Percentiles rank a stretch among this genome's conserved stretches.
Evolutionary conservation across 331 rosid species (phyloP).

Genomic region (Prunus yedoensis): DNA sequence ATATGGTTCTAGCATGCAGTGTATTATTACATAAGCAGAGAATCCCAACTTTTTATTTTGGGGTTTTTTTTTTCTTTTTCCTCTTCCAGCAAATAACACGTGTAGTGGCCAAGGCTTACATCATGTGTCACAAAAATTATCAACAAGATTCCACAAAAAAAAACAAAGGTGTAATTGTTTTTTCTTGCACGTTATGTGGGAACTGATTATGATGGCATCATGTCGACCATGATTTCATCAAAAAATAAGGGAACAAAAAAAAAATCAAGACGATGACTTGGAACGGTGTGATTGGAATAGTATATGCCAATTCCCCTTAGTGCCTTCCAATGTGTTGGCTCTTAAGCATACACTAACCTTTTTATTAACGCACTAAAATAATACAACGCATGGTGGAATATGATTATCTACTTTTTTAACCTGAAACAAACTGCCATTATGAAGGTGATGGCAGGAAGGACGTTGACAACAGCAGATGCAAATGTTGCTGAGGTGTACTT

Average conservation of each 20-base stretch:
- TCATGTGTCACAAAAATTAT: not conserved
- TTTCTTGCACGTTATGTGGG: not conserved
- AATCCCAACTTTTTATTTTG: not conserved
- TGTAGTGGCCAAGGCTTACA: not conserved
- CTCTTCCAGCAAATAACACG: not conserved
- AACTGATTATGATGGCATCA: not conserved
- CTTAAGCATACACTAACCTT: conserved; percentile 6
- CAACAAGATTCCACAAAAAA: not conserved
- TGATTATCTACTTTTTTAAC: conserved; percentile 28
- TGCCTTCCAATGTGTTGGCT: conserved; percentile 20
- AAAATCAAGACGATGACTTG: not conserved
- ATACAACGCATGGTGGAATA: not conserved
- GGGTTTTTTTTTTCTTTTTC: not conserved
- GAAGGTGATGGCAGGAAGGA: conserved; percentile 90
- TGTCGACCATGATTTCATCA: conserved; percentile 7
- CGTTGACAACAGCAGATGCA: conserved; percentile 69
- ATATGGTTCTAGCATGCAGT: not conserved
- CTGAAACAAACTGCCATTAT: conserved; percentile 86
- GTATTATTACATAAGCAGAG: not conserved
- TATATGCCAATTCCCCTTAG: not conserved
- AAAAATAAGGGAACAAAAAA: not conserved
- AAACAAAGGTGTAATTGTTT: not conserved
- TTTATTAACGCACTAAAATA: not conserved
- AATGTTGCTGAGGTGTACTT: conserved; percentile 87
- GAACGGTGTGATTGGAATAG: conserved; percentile 2